Base-by-base conservation (phyloP, 78 protist species). In the Bigelowiella natans region DNA sequence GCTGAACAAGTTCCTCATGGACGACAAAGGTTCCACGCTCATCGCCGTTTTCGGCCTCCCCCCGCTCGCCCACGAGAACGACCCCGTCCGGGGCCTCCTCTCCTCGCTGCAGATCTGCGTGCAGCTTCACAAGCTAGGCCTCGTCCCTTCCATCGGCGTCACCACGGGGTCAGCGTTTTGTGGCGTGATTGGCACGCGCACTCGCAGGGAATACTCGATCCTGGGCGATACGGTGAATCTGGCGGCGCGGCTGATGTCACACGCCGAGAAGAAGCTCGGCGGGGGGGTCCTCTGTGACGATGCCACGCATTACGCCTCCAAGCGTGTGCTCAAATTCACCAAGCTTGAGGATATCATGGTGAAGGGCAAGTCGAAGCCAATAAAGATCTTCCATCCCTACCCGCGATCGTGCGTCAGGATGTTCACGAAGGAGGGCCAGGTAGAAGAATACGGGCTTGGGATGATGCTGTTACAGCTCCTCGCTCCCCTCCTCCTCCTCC, bases 1-100 rank as follows among this genome's bases (percentile, higher is more conserved):
- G 36, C 31, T 90, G 40, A 85, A 40, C 89, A 90, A 90, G 89
- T 36, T 90, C 1, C 73, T 90, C 2, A 39, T 90, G 89, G 92
- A 90, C 89, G 92, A 90, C 92, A 90, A 90, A 85, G 92, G 92
- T 28, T 84, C 85, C 82, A 31, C 85, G 2, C 73, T 84, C 0
- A 51, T 82, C 64, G 40, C 36, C 37, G 89, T 11, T 26, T 90
- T 90, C 40, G 92, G 92, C 2, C 88, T 90, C 29, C 92, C 92
- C 38, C 92, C 88, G 38, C 1, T 82, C 2, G 1, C 87, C 31
- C 92, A 90, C 83, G 37, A 36, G 36, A 85, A 90, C 18, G 92
- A 90, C 31, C 73, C 88, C 37, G 28, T n/a, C 31, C 87, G 92
- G 31, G 92, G 87, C 31, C 88, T 90, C 83, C 38, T 82, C 37